phyloP scores from a whole-genome alignment of 805 yeast genomes.

The Teunomyces cretensis region DNA sequence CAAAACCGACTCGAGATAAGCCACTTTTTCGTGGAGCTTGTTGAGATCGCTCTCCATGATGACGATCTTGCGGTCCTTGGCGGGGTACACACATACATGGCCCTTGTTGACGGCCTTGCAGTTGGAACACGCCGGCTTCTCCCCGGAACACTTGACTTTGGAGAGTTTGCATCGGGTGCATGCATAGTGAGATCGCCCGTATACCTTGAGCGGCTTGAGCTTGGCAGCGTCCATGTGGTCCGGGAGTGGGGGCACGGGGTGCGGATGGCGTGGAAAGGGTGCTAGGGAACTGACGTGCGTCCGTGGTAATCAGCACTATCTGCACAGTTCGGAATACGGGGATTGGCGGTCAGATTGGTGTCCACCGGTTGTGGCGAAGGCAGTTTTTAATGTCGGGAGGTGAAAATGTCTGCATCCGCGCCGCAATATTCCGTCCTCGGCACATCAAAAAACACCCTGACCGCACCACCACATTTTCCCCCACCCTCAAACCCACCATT shows the following conservation, averaged over 20 bases:
- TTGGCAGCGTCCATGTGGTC: not conserved
- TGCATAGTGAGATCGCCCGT: conserved; percentile 43
- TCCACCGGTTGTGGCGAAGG: too few species aligned
- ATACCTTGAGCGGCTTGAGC: conserved; percentile 36
- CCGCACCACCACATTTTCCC: too few species aligned
- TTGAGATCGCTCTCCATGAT: conserved; percentile 44
- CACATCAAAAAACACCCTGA: too few species aligned
- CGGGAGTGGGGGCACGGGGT: too few species aligned
- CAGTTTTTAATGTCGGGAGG: too few species aligned
- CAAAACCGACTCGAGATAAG: conserved; percentile 22
- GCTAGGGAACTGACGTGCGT: too few species aligned
- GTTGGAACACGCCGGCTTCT: conserved; percentile 40
- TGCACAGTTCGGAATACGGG: not conserved
- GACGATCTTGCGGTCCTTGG: conserved; percentile 40
- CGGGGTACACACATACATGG: conserved; percentile 35
- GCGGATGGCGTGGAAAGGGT: too few species aligned
- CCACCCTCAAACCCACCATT: too few species aligned
- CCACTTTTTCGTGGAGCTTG: conserved; percentile 31
- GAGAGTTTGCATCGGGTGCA: conserved; percentile 42
- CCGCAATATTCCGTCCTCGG: too few species aligned
- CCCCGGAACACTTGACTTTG: conserved; percentile 44
- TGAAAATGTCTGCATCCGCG: too few species aligned
- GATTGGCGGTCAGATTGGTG: too few species aligned
- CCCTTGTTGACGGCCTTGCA: conserved; percentile 34
- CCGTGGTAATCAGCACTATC: too few species aligned